Evolutionary conservation across 1,139 yeast species (phyloP).

Genomic region (Eremothecium coryli): DNA sequence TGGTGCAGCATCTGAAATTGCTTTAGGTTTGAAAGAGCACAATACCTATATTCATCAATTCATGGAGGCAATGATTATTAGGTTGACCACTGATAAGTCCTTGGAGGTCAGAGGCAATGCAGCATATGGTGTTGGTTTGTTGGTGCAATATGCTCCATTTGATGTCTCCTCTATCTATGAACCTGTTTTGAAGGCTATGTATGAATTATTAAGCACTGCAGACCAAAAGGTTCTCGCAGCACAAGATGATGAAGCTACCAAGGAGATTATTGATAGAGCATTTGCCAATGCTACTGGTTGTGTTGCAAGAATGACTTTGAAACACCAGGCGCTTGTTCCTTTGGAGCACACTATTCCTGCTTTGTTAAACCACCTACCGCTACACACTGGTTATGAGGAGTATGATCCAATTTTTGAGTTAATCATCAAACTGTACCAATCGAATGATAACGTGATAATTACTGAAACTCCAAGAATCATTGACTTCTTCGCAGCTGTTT

Average conservation of each 20-base stretch:
- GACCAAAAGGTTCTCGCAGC: conserved; percentile 53
- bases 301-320: conserved; percentile 83
- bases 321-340: conserved; percentile 67
- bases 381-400: conserved; percentile 84
- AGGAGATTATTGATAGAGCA: conserved; percentile 74
- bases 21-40: conserved; percentile 60
- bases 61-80: conserved; percentile 57
- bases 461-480: conserved; percentile 56
- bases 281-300: conserved; percentile 96
- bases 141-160: conserved; percentile 51
- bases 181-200: conserved; percentile 63
- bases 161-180: conserved; percentile 60
- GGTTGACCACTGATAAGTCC: conserved; percentile 67
- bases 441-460: conserved; percentile 48
- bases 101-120: conserved; percentile 91
- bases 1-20: conserved; percentile 87
- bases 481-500: conserved; percentile 60
- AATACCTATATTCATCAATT: conserved; percentile 65
- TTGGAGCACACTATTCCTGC: conserved; percentile 71
- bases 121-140: conserved; percentile 88
- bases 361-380: conserved; percentile 70
- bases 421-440: conserved; percentile 60
- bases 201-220: conserved; percentile 69
- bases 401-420: conserved; percentile 82
- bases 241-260: conserved; percentile 67